Base-by-base conservation (phyloP, 225 moss, liverwort and hornwort species). In the Straminergon stramineum region DNA sequence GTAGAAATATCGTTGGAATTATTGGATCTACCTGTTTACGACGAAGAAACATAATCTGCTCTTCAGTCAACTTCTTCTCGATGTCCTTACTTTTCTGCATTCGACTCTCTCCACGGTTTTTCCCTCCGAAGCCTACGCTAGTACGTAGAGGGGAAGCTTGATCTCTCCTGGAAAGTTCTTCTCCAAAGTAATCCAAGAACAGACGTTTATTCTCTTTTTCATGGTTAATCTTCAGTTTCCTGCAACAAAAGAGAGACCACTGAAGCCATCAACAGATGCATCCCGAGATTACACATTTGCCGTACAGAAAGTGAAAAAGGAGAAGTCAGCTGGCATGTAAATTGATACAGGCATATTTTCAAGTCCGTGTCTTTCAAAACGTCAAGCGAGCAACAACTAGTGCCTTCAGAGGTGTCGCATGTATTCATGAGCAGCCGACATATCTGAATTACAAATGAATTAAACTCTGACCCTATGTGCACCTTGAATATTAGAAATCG, bases 151-250 rank as follows among this genome's bases (percentile, higher is more conserved):
- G 87, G 32, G 91, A 87, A 88, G 85, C 63, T 56, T 90, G 91
- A 82, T 90, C 89, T 76, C 75, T 89, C 85, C 75, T 91, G 56
- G 87, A 86, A 80, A 91, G 88, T 41, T 90, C 92, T 74, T 91
- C 93, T 90, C 94, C 93, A 86, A 91, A 93, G 87, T 90, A 91
- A 85, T 91, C 86, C 90, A 77, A 86, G 71, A 94, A 93, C 52
- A 92, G 83, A 41, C 83, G 85, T 88, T 90, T 91, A n/a, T 86
- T 89, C 91, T 94, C 88, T 86, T 93, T 90, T 52, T 85, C 90
- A 85, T 90, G 77, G 61, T 90, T 89, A 7, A 89, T 74, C 79
- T 89, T 90, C 78, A 94, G 65, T 79, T 91, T 93, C 90, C 94
- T 94, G 88, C 78, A 81, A 86, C 51, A 85, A 70, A 75, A 70